These are phyloP conservation scores for Monilinia laxa DNA, from an alignment of 2,329 filamentous ascomycete genomes.

Conservation along the genomic window DNA sequence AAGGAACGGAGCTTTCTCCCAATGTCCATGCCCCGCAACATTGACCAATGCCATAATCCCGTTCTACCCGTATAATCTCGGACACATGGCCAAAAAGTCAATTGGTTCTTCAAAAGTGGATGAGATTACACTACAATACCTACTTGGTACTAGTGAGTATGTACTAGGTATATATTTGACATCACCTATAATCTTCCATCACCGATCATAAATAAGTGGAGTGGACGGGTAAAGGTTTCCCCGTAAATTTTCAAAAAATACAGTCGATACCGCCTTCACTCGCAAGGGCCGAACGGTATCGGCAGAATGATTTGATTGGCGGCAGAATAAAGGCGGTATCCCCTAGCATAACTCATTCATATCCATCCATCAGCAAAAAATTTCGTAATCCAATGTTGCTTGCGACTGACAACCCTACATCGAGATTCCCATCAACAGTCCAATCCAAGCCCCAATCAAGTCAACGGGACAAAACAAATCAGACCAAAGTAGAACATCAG, in stretches of 20 bases:
- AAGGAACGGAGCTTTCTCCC: neutral
- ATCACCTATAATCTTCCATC: neutral
- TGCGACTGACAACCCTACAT: neutral
- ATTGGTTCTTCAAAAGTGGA: slow-evolving; percentile 3
- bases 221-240: neutral
- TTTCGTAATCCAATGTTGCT: too few species aligned
- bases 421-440: slow-evolving; percentile 12
- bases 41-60: neutral
- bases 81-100: neutral
- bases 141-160: too few species aligned
- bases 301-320: too few species aligned
- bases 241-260: neutral
- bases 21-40: neutral
- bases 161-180: too few species aligned
- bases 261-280: neutral
- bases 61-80: slow-evolving; percentile 5
- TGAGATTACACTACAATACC: too few species aligned
- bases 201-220: too few species aligned
- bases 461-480: too few species aligned
- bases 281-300: too few species aligned
- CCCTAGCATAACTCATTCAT: too few species aligned
- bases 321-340: too few species aligned
- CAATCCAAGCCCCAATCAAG: neutral
- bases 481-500: neutral
- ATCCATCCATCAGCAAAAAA: too few species aligned